Base-by-base conservation (phyloP, 768 basidiomycete species). In the Rhodosporidiobolus sp. region DNA sequence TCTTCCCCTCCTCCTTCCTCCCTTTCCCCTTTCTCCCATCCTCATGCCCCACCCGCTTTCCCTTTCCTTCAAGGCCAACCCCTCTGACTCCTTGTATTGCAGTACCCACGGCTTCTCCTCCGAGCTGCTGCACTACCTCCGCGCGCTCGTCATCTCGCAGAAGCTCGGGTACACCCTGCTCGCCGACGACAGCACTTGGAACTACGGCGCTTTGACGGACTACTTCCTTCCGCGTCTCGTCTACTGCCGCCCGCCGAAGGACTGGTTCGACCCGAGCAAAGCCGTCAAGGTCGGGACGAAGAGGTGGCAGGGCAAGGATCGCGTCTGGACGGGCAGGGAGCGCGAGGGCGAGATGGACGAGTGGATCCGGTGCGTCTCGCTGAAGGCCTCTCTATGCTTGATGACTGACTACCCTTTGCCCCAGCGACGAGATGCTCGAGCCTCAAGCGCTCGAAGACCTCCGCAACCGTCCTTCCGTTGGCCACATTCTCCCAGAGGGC, bases 131-230 rank as follows among this genome's bases (percentile, higher is more conserved):
- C 70, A 69, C 60, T 75, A 72, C 64, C 55, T 72, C 9, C 58
- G 70, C 12, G 59, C 70, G 0, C 34, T 56, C 32, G 74, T 75
- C n/a, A 46, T 75, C 56, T 63, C 63, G 3, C 56, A 69, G 14
- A 75, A 75, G 55, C 70, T 72, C 34, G 74, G 70, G n/a, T 75
- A 75, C 70, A 63, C 61, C 20, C 55, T 75, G 43, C 67, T 75
- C n/a, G 67, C 67, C 30, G 70, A 75, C 67, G 74, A 75, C 60
- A n/a, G 32, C 10, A 3, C 32, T 10, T 75, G 70, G 70, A 72
- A 75, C 52, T 75, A 63, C 48, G 74, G 74, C 26, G 19, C 43
- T 7, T 52, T 75, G 12, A 46, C 58, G 7, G 67, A 69, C 24
- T 75, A 75, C 56, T 75, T 75, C 61, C 64, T 72, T 45, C 74